phyloP scores from a whole-genome alignment of 169 alveolate genomes.

The Eimeria necatrix region DNA sequence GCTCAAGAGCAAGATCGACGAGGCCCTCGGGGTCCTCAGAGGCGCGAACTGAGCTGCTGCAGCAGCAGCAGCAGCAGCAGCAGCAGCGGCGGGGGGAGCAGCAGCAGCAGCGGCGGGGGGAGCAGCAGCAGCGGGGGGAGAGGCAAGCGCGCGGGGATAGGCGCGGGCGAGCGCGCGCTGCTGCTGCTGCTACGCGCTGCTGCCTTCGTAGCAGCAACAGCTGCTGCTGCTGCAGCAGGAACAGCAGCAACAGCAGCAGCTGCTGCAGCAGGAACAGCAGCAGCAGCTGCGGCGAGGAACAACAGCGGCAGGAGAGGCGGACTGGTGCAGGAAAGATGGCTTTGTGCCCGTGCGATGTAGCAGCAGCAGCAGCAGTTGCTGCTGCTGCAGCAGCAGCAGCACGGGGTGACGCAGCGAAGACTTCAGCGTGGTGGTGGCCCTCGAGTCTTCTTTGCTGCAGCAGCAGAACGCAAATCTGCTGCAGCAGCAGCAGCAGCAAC shows the following conservation, averaged over 20 bases:
- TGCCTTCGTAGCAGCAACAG: too few relatives aligned
- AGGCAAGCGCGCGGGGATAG: not conserved
- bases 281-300: too few relatives aligned
- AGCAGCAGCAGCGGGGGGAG: not conserved
- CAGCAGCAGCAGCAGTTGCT: too few relatives aligned
- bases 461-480: not conserved
- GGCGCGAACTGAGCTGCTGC: conserved; percentile 4
- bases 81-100: not conserved
- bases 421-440: not conserved
- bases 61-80: not conserved
- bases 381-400: too few relatives aligned
- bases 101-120: not conserved
- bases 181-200: too few relatives aligned
- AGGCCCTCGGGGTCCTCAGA: conserved; percentile 93
- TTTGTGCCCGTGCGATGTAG: too few relatives aligned
- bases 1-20: conserved; percentile 95
- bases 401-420: too few relatives aligned
- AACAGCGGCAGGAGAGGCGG: too few relatives aligned
- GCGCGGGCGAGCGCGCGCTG: too few relatives aligned
- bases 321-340: too few relatives aligned
- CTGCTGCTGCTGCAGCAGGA: not conserved
- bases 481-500: conserved; percentile 22
- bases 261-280: too few relatives aligned
- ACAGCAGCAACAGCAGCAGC: too few relatives aligned
- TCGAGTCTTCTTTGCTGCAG: not conserved